Evolutionary conservation across 2,329 filamentous ascomycete species (phyloP).

Genomic region (Gaeumannomyces tritici): DNA sequence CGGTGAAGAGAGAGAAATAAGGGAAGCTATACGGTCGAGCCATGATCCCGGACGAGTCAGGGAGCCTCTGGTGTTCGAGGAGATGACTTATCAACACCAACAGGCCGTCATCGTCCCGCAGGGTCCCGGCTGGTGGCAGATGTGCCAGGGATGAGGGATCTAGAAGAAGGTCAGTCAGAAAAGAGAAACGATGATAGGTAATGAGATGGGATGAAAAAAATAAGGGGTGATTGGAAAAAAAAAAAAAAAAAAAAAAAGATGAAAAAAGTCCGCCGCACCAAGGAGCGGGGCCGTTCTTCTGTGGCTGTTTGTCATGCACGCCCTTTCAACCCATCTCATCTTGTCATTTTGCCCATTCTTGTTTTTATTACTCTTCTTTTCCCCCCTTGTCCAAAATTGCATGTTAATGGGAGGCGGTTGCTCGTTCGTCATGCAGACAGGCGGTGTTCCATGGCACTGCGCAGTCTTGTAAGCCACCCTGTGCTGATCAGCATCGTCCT

Average conservation of each 20-base stretch:
- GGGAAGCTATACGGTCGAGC: background rate
- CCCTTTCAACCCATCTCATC: background rate
- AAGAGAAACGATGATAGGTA: background rate
- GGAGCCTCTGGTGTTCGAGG: background rate
- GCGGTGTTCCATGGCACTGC: background rate
- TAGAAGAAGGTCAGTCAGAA: background rate
- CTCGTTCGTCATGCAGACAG: background rate
- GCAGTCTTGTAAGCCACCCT: background rate
- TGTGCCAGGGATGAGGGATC: background rate
- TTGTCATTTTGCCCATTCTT: background rate
- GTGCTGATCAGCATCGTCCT: background rate
- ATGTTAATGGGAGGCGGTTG: background rate
- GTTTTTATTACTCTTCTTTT: background rate
- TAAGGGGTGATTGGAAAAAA: too few species aligned
- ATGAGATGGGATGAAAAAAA: background rate
- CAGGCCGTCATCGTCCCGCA: background rate
- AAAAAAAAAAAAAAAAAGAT: background rate
- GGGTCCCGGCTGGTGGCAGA: too few species aligned
- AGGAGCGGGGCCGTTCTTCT: background rate
- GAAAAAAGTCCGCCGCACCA: background rate
- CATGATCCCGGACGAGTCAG: background rate
- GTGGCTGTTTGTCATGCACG: background rate
- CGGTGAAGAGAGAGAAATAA: background rate
- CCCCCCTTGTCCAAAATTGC: background rate
- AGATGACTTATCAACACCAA: background rate